Evolutionary conservation across 176 grass and related monocot species (phyloP), one percentile per base, ranked within the genome.

Genomic region (Oryza punctata): DNA sequence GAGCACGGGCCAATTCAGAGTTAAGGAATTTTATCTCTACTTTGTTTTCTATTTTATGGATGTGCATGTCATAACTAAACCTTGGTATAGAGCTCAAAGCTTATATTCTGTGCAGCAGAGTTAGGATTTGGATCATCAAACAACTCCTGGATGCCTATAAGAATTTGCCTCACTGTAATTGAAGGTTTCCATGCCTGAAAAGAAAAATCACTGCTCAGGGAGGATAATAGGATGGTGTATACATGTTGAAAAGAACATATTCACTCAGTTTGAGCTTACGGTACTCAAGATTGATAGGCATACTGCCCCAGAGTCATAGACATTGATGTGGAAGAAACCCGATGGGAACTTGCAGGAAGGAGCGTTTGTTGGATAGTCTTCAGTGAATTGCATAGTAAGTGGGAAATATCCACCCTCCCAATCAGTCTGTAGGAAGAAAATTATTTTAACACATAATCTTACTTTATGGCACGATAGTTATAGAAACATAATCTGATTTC

Each of bases 401-500:
- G 96, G 91, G 77, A 64, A 95, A 88, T 86, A 88, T n/a, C 96
- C 96, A 84, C 89, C 96, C 76, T 95, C 93, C 96, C 96, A 95
- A 52, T 95, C 91, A 27, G 89, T 98, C 93, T 98, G 91, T 54
- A 91, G 9, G 76, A 78, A 88, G 18, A 69, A 72, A 78, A 72
- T 60, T 10, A n/a, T 28, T 41, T 50, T 29, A 41, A 60, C n/a
- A 12, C 35, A 54, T 41, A n/a, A 26, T 57, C 1, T 70, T 19
- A 84, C 23, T 72, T 72, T 45, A 25, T 65, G 64, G 14, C 18
- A 63, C 7, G 79, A 59, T 1, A 1, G 14, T 35, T 35, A 35
- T 35, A 35, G 33, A 35, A 35, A 35, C 33, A 35, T 35, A 35
- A 35, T 35, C 33, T 35, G 5, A 35, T 35, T 35, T 35, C 33